Evolutionary conservation across 345 rosid species (phyloP).

Genomic region (Citrus hindsii): DNA sequence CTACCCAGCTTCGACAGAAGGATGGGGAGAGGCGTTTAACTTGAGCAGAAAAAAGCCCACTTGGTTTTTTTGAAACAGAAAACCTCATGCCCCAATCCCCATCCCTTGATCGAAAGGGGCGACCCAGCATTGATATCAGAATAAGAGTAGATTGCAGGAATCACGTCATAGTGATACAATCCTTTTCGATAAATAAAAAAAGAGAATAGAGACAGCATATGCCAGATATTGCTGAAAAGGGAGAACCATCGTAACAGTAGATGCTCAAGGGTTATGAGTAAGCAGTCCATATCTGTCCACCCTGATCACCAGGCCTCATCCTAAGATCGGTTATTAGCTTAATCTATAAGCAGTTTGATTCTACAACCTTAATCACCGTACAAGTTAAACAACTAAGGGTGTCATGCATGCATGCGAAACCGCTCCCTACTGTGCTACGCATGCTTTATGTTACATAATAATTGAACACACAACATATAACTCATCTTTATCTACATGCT

Average conservation of each 20-base stretch:
- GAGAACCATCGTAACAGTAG: no score
- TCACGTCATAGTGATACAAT: neutral
- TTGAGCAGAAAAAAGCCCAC: neutral
- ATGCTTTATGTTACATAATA: neutral
- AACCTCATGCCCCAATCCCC: neutral
- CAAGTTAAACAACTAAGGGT: no score
- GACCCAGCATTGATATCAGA: neutral
- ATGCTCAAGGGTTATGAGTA: neutral
- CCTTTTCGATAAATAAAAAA: neutral
- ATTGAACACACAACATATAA: neutral
- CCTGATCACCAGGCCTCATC: neutral
- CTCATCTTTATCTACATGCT: no score
- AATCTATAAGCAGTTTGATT: neutral
- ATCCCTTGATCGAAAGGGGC: neutral
- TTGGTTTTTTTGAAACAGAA: neutral
- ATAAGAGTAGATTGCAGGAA: neutral
- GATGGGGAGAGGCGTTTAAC: neutral
- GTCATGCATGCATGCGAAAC: no score
- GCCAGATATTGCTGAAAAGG: no score
- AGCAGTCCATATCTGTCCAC: neutral
- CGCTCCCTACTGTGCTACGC: no score
- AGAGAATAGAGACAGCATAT: neutral
- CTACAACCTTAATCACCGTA: no score
- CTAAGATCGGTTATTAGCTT: neutral
- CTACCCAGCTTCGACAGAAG: neutral